Evolutionary conservation across 768 basidiomycete species (phyloP), one percentile per base, ranked within the genome.

Genomic region (Postia placenta): DNA sequence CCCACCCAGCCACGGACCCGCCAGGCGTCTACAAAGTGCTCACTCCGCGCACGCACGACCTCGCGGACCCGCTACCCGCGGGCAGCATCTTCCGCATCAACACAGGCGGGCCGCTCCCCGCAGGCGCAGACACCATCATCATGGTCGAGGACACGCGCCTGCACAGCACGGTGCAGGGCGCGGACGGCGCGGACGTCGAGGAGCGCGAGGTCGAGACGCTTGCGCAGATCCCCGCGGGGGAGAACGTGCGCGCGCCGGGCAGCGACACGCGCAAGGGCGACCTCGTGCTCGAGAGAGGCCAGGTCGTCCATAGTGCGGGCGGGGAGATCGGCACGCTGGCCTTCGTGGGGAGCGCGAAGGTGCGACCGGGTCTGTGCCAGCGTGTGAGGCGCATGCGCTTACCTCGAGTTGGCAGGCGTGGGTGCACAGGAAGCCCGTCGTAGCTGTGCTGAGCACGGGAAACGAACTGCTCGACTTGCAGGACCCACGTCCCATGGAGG

Each of bases 91-190:
- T 80, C 63, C 83, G 92, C 38, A 78, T 95, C 64, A 93, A 92
- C 66, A 95, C 92, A 0, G 92, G 92, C 5, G 85, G 79, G 0
- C 87, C 89, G 0, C 68, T 95, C 2, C 92, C 92, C 1, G 62
- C 67, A 0, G 90, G 87, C 4, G 65, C 84, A 5, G 84, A 93
- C 60, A 70, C 88, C 0, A 83, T 92, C 2, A 83, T 95, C 64
- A 94, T 93, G 91, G 92, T 95, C 17, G 92, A 95, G 67, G 92
- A 94, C 62, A 94, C 92, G 0, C 76, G 79, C 49, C 73, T 95
- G 5, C 71, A 80, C n/a, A 79, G 79, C 2, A 75, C 78, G 1
- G 52, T 66, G 46, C 63, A 68, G 42, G 70, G 71, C 25, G 57
- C 59, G 2, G 62, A 69, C 17, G 67, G 69, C 15, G 55, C 64